Evolutionary conservation across 345 rosid species (phyloP).

Genomic region (Aurinia saxatilis): DNA sequence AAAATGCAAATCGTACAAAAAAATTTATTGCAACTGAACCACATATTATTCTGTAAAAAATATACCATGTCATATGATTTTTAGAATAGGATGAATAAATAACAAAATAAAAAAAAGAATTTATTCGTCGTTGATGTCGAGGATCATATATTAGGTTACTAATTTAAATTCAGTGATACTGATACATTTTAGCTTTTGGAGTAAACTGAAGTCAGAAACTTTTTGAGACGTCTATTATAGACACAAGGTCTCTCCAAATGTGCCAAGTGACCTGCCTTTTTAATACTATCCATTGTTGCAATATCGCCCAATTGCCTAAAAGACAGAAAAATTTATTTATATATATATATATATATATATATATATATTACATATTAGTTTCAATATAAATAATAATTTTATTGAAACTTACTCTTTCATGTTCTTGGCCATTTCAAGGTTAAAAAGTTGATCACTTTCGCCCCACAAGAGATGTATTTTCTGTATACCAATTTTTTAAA

Average conservation of each 20-base stretch:
- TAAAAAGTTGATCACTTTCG: constrained; percentile 64
- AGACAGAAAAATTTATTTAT: background rate
- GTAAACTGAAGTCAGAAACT: constrained; percentile 50
- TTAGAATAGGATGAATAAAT: background rate
- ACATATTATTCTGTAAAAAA: background rate
- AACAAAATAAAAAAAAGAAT: background rate
- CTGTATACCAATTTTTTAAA: constrained; percentile 30
- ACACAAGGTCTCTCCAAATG: constrained; percentile 86
- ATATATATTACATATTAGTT: background rate
- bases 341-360: background rate
- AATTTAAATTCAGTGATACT: background rate
- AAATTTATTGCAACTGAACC: background rate
- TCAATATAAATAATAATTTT: background rate
- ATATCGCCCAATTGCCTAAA: constrained; percentile 70
- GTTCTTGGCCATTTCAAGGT: constrained; percentile 57
- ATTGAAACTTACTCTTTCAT: constrained; percentile 63
- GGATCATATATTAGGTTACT: background rate
- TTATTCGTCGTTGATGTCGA: background rate
- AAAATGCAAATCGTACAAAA: background rate
- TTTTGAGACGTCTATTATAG: constrained; percentile 58
- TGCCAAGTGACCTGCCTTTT: constrained; percentile 73
- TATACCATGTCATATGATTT: background rate
- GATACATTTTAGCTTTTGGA: constrained; percentile 5
- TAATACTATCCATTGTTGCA: constrained; percentile 55
- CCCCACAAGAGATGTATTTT: constrained; percentile 88